A percentile compares a stretch with the other conserved stretches of the same genome.
phyloP scores from a whole-genome alignment of 176 grass and related monocot genomes.

The Hsuehochloa calcarea region DNA sequence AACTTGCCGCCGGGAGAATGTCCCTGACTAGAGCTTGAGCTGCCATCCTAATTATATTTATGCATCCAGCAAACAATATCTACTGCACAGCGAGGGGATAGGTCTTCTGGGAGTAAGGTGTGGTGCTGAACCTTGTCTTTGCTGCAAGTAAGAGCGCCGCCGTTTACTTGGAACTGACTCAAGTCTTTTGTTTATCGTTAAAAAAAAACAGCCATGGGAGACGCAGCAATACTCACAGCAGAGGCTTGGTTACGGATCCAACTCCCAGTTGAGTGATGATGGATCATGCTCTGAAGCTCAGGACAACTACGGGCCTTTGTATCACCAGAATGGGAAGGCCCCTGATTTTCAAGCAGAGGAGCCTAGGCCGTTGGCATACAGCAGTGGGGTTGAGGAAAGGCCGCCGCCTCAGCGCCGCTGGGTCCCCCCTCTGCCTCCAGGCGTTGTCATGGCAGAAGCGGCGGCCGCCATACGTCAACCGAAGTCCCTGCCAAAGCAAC shows the following conservation, averaged over 20 bases:
- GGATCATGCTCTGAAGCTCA: conserved; percentile 46
- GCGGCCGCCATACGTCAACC: conserved; percentile 59
- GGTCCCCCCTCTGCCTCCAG: conserved; percentile 71
- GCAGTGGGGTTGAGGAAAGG: conserved; percentile 36
- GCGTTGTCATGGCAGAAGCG: conserved; percentile 73
- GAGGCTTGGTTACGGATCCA: conserved; percentile 44
- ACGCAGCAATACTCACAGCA: conserved; percentile 46
- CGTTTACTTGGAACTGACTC: conserved; percentile 26
- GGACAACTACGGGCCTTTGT: conserved; percentile 32
- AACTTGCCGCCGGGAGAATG: neutral
- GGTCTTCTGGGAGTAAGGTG: conserved; percentile 64
- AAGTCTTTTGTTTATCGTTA: neutral
- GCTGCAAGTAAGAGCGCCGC: neutral
- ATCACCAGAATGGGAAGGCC: conserved; percentile 55
- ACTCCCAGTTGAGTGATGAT: conserved; percentile 50
- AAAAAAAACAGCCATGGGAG: conserved; percentile 58
- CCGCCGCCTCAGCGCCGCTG: conserved; percentile 46
- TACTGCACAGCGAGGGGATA: conserved; percentile 35
- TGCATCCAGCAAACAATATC: conserved; percentile 32
- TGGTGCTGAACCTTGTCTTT: neutral
- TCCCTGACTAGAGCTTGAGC: neutral
- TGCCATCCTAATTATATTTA: conserved; percentile 24
- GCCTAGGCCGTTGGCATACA: conserved; percentile 35
- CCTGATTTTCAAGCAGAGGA: conserved; percentile 42
- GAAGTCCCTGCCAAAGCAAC: conserved; percentile 49